Evolutionary conservation across 2,329 filamentous ascomycete genomes (phyloP).

Genomic region (Epicoccum nigrum): DNA sequence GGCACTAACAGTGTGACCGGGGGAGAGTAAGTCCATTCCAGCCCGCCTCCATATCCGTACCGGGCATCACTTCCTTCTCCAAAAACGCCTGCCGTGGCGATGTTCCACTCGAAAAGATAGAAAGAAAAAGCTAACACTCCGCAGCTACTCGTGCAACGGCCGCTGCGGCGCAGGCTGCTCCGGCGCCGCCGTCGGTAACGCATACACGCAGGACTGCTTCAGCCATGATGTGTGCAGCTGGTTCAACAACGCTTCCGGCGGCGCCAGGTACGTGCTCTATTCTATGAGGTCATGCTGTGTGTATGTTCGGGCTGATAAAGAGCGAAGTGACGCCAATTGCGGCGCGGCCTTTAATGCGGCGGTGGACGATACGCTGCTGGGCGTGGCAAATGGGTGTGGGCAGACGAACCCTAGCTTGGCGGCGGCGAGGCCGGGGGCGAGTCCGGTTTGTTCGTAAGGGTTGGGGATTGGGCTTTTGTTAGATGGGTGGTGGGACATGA

Average conservation of each 20-base stretch:
- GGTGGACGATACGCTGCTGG: constrained; percentile 52
- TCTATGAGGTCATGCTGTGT: not conserved
- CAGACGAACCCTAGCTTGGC: constrained; percentile 38
- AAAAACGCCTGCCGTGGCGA: too few species aligned
- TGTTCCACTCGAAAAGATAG: too few species aligned
- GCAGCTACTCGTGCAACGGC: constrained; percentile 58
- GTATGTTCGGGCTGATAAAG: not conserved
- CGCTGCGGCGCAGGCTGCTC: constrained; percentile 57
- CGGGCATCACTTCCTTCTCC: too few species aligned
- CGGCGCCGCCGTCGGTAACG: constrained; percentile 54
- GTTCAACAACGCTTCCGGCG: constrained; percentile 57
- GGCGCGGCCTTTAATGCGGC: constrained; percentile 54
- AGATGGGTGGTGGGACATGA: too few species aligned
- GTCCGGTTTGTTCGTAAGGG: constrained; percentile 49
- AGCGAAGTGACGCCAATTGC: constrained; percentile 53
- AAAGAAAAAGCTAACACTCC: not conserved
- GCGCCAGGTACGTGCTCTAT: constrained; percentile 47
- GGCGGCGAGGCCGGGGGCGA: constrained; percentile 26
- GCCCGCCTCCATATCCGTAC: too few species aligned
- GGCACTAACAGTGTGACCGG: constrained; percentile 51
- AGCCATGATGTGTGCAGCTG: constrained; percentile 60
- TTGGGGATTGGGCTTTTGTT: too few species aligned
- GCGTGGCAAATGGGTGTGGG: constrained; percentile 39
- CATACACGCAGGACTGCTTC: constrained; percentile 59
- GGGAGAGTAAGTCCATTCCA: constrained; percentile 58